Conservation (phyloP, 306 rosid species). For the Citrullus colocynthis region DNA sequence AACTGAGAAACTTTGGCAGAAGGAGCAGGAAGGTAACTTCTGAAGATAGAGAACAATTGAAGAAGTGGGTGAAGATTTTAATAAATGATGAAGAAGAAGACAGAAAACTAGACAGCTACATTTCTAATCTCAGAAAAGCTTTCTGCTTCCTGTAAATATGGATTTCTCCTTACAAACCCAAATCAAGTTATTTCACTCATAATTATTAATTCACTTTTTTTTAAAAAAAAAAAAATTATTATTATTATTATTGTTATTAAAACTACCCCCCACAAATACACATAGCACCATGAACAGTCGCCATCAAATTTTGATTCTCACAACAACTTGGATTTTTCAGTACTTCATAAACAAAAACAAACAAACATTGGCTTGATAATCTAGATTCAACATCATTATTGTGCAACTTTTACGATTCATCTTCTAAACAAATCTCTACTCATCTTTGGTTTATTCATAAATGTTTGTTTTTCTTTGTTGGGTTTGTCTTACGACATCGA, state of each 20-base stretch:
- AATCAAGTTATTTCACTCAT: neutral
- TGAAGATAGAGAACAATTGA: slow-evolving; percentile 3
- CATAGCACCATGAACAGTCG: neutral
- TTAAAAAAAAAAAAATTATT: too few relatives aligned
- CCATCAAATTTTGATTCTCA: neutral
- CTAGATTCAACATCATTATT: neutral
- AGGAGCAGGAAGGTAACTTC: slow-evolving; percentile 1
- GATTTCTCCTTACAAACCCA: neutral
- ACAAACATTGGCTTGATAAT: neutral
- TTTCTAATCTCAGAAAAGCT: neutral
- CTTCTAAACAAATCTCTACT: too few relatives aligned
- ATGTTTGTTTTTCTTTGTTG: too few relatives aligned
- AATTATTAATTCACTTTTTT: neutral
- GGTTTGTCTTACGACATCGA: too few relatives aligned
- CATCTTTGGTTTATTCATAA: too few relatives aligned
- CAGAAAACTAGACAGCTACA: neutral
- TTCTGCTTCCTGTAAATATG: neutral
- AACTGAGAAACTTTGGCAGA: slow-evolving; percentile 1
- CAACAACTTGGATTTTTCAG: neutral
- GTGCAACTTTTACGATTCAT: too few relatives aligned
- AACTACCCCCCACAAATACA: neutral
- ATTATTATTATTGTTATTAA: neutral
- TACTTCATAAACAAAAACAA: neutral
- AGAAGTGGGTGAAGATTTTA: neutral
- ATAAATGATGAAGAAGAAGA: neutral